Evolutionary conservation across 2,329 filamentous ascomycete species (phyloP), one percentile per base, ranked within the genome.

Genomic region (Exserohilum turcica): DNA sequence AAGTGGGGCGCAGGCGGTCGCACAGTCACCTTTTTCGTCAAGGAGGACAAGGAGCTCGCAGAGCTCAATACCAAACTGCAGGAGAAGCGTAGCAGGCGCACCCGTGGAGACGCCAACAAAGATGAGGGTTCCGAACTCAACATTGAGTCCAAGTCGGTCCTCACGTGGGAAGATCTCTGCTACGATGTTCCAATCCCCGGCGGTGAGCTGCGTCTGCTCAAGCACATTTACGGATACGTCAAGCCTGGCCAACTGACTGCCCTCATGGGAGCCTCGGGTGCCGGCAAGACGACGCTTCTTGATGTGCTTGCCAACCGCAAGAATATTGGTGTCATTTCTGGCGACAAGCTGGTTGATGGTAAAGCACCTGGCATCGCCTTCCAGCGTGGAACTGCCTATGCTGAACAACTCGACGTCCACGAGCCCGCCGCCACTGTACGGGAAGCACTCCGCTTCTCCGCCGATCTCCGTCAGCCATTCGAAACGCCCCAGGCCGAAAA

Each of bases 241-340:
- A 83, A 82, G 54, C 83, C 83, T 5, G 83, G 82, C 0, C 80
- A 79, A 6, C 72, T 85, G 12, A 84, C 79, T 3, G 80, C 78
- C 1, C 64, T 76, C 21, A 75, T 74, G 71, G 71, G 73, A 16
- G 73, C 71, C 3, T 83, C 80, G 3, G 84, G 84, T n/a, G 91
- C 91, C 4, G 91, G 91, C 43, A 96, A 96, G 77, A 94, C 91
- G 0, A 95, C 91, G 0, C 78, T 95, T 0, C 78, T 96, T 2
- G 90, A 96, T 65, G 89, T 93, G 1, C 78, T 95, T 9, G 85
- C 86, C 1, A 77, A 81, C 5, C 76, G 86, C 50, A 86, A 86
- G 72, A 87, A 83, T 59, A 85, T 87, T 56, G 86, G 86, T 59
- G 83, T 86, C 5, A 83, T 88, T 44, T 75, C 74, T 29, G 86